Evolutionary conservation across 116 monocot genomes (phyloP).

Genomic region (Cymodocea nodosa): DNA sequence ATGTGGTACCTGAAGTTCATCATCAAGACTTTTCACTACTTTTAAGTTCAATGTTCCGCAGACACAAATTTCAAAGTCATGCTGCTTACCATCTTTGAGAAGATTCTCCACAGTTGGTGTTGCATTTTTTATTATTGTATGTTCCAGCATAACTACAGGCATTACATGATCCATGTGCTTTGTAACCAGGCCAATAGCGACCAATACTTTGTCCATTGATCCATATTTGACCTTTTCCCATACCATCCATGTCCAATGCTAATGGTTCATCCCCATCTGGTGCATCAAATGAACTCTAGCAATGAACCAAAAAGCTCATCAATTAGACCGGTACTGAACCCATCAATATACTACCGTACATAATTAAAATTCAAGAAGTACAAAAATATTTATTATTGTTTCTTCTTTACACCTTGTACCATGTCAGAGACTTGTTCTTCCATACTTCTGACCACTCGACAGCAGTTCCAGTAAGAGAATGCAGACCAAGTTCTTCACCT

Average conservation of each 20-base stretch:
- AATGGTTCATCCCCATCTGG: slow-evolving; percentile 80
- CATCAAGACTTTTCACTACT: background rate
- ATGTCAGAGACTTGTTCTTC: slow-evolving; percentile 37
- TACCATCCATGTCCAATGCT: slow-evolving; percentile 81
- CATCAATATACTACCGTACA: no score
- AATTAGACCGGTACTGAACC: no score
- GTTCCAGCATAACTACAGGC: slow-evolving; percentile 53
- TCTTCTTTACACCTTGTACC: slow-evolving; percentile 60
- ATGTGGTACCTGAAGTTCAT: slow-evolving; percentile 70
- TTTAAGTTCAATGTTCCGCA: background rate
- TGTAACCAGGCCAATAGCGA: slow-evolving; percentile 86
- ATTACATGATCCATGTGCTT: slow-evolving; percentile 52
- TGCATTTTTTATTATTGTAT: slow-evolving; percentile 66
- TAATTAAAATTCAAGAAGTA: background rate
- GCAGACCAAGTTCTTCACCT: slow-evolving; percentile 53
- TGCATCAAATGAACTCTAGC: slow-evolving; percentile 66
- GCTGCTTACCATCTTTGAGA: slow-evolving; percentile 79
- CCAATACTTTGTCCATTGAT: slow-evolving; percentile 88
- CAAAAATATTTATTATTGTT: background rate
- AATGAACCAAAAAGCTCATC: background rate
- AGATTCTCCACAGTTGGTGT: slow-evolving; percentile 64
- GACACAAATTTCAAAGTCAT: background rate
- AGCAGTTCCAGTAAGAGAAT: slow-evolving; percentile 38
- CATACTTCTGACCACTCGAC: slow-evolving; percentile 59
- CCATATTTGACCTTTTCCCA: slow-evolving; percentile 98